Evolutionary conservation across 2,329 filamentous ascomycete species (phyloP), one percentile per base, ranked within the genome.

Genomic region (Arthrobotrys pseudoclavata): DNA sequence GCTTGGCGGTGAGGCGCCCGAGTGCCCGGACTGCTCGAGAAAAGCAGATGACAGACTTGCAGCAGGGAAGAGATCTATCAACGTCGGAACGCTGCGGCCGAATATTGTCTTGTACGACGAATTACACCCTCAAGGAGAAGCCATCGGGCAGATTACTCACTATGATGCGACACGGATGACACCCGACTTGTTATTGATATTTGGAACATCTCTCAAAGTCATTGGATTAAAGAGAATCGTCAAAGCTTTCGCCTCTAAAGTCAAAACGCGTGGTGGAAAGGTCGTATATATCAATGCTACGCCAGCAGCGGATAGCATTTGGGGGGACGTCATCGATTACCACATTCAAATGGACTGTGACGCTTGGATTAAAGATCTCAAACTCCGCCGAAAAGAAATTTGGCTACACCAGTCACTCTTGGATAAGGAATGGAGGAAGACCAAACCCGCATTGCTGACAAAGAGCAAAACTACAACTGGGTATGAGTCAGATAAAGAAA

Each of bases 331-430:
- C 0, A 90, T 93, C 66, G 91, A 93, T 83, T 91, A 90, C 79
- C 92, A 90, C 88, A 87, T 93, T 0, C 87, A 91, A 79, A 92
- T 90, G 90, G 91, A 92, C 81, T 92, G 91, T 76, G 91, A 93
- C 80, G 88, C 88, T 3, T 93, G 91, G 91, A 90, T 92, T 0
- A 83, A 86, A 9, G 89, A 92, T 81, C 82, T 92, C 67, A 88
- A 87, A 76, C 83, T 84, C 62, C 87, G 88, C 66, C 86, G 90
- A 69, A 87, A 89, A 1, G 86, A 87, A 57, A 84, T 91, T 3
- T 91, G 89, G 89, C 45, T 70, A 4, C 72, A 76, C 34, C 72
- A 76, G 20, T 76, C 72, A 2, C 66, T 70, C 1, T 48, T 76
- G 4, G 66, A 76, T 18, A 76, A 70, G 34, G 72, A 76, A 47